Base-by-base conservation (phyloP, 805 yeast species). In the Yamadazyma endophytica region DNA sequence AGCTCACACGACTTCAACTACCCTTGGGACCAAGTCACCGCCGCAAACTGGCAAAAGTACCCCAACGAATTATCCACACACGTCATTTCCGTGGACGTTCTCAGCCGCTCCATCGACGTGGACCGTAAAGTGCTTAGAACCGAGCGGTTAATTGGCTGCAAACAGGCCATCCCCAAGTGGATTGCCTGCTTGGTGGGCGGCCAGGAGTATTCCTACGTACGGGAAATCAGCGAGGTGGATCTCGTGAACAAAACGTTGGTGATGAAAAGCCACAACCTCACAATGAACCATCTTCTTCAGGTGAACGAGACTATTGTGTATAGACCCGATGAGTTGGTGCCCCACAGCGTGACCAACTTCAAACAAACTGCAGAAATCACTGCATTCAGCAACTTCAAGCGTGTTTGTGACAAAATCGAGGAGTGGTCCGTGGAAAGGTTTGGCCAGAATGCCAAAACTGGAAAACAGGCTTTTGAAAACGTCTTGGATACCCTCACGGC, bases 11-110 rank as follows among this genome's bases (percentile, higher is more conserved):
- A 60, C 24, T 90, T 87, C 56, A 64, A 77, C 33, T 89, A 92
- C 51, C 76, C 94, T 0, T 90, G 97, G 97, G 95, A 83, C 16
- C 87, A 83, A 46, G 95, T 90, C 16, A 82, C 96, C 1, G 88
- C 95, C 1, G 97, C 97, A 31, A 88, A 89, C 58, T 90, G 98
- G 98, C 78, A 75, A 43, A 90, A 90, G 47, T 90, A 90, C 59
- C 98, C 98, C n/a, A 90, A 92, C 54, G 95, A 88, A 46, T 69
- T 81, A 36, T 79, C 96, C 6, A 75, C 95, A 1, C 98, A 90
- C 57, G 98, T 90, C 7, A 81, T 86, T 17, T 92, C 92, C 1
- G 97, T 92, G 13, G 98, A 90, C 54, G 86, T 87, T 1, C 58
- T 90, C 19, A 68, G 82, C 37, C 70, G 97, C 41, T 87, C 80